Base-by-base conservation (phyloP, 108 stramenopile genomes). In the Cyclotella cryptica region DNA sequence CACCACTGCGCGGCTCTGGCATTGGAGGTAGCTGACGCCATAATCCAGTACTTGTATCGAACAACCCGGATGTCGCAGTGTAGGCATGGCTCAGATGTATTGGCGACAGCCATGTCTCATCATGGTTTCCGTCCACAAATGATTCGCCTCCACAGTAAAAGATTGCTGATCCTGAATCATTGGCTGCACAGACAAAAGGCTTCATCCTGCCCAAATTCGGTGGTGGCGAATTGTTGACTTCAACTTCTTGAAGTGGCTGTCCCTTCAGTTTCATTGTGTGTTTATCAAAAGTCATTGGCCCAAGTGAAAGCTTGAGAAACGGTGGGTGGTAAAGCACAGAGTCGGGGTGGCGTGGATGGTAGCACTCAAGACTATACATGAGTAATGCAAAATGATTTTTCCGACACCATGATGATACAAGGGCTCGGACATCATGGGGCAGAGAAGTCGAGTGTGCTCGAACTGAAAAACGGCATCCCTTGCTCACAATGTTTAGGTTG, bases 81-180 rank as follows among this genome's bases (percentile, higher is more conserved):
- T 55, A n/a, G 22, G 14, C 22, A 22, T 22, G 54, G 22, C 10
- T 55, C 15, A 55, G 18, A 18, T 19, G 8, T 10, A 9, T 10
- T 18, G 9, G 18, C 10, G 21, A 22, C 10, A 55, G 10, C 54
- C 54, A 55, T 10, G 14, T 11, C 11, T 22, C 54, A 55, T 55
- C 9, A 19, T 55, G 21, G 21, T 55, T 18, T 19, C n/a, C 15
- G 11, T 55, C 22, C 21, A 22, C 11, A 55, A 18, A 55, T 9
- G 9, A 22, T 18, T 22, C 21, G 8, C 54, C 54, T 22, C 54
- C 54, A 55, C 54, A 55, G 22, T 55, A 55, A 55, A 55, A 55
- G 22, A 55, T 55, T 22, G 10, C 22, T 55, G 54, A 55, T 55
- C 54, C 54, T 18, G 14, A 9, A 55, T 55, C 54, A 55, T 55